These are phyloP conservation scores for Thelephora aurantiotincta DNA, from an alignment of 768 basidiomycete species.

Conservation along the genomic window DNA sequence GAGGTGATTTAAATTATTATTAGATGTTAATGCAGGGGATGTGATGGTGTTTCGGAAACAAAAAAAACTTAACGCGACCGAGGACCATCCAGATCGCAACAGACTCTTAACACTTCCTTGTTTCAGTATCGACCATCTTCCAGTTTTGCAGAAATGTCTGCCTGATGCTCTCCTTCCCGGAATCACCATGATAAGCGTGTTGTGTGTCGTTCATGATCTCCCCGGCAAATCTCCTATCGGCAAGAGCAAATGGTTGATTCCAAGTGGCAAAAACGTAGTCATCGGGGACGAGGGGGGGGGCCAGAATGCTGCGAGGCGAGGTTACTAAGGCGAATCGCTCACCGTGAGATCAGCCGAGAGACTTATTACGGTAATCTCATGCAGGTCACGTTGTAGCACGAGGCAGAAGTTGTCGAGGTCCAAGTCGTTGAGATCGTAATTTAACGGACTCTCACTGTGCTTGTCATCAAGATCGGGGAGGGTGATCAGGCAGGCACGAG, in stretches of 20 bases:
- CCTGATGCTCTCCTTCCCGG: slow-evolving; percentile 17
- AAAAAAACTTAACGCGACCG: too few relatives aligned
- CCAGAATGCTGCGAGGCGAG: slow-evolving; percentile 28
- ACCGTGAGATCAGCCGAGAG: background rate
- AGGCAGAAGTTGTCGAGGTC: slow-evolving; percentile 60
- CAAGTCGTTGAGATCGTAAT: slow-evolving; percentile 50
- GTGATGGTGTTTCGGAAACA: too few relatives aligned
- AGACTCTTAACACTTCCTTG: too few relatives aligned
- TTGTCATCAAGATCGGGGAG: background rate
- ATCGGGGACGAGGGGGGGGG: slow-evolving; percentile 32
- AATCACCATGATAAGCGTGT: slow-evolving; percentile 25
- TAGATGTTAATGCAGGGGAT: too few relatives aligned
- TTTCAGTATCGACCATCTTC: slow-evolving; percentile 15
- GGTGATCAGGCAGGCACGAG: background rate
- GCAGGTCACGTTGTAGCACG: slow-evolving; percentile 50
- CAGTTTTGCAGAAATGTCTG: slow-evolving; percentile 21
- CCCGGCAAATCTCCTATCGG: slow-evolving; percentile 40
- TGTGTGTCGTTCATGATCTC: slow-evolving; percentile 28
- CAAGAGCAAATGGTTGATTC: slow-evolving; percentile 63
- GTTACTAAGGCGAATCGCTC: too few relatives aligned
- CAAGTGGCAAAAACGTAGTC: slow-evolving; percentile 38
- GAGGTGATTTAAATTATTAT: too few relatives aligned
- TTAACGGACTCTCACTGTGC: slow-evolving; percentile 39
- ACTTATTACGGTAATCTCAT: slow-evolving; percentile 59
- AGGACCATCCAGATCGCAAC: too few relatives aligned